Conservation (phyloP, 2,329 filamentous ascomycete species). For the Didymella pinodella region DNA sequence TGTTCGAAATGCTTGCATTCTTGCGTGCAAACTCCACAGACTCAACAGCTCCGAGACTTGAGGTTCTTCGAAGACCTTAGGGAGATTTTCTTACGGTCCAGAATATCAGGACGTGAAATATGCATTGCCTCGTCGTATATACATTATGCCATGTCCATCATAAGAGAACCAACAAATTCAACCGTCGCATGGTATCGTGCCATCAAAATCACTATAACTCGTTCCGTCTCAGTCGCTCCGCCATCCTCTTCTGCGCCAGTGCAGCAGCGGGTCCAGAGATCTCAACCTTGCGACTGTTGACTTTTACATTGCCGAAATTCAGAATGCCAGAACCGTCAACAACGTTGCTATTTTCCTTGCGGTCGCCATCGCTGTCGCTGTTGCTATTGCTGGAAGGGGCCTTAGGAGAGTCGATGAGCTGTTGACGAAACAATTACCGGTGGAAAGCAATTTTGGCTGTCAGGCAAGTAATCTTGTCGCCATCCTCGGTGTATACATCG, state of each 20-base stretch:
- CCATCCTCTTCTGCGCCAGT: slow-evolving; percentile 42
- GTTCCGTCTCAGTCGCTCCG: slow-evolving; percentile 37
- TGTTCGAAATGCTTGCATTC: not conserved
- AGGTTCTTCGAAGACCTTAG: not conserved
- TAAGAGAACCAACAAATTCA: slow-evolving; percentile 14
- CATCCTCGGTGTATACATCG: slow-evolving; percentile 79
- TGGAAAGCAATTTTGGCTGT: slow-evolving; percentile 74
- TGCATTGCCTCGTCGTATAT: slow-evolving; percentile 29
- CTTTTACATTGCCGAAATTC: slow-evolving; percentile 29
- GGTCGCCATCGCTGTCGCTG: slow-evolving; percentile 2
- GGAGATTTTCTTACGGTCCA: not conserved
- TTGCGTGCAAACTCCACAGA: not conserved
- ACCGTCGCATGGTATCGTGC: slow-evolving; percentile 32
- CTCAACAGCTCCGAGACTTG: not conserved
- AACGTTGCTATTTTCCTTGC: not conserved
- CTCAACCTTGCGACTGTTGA: slow-evolving; percentile 45
- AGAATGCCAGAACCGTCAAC: slow-evolving; percentile 11
- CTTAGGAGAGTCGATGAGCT: slow-evolving; percentile 16
- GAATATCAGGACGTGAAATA: not conserved
- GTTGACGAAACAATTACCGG: slow-evolving; percentile 42
- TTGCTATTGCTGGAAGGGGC: slow-evolving; percentile 10
- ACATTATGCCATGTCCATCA: slow-evolving; percentile 26
- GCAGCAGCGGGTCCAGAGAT: slow-evolving; percentile 48
- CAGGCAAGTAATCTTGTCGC: slow-evolving; percentile 83
- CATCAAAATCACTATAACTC: slow-evolving; percentile 39